Base-by-base conservation (phyloP, 1,284 basidiomycete genomes). In the Tylopilus orsonianus region DNA sequence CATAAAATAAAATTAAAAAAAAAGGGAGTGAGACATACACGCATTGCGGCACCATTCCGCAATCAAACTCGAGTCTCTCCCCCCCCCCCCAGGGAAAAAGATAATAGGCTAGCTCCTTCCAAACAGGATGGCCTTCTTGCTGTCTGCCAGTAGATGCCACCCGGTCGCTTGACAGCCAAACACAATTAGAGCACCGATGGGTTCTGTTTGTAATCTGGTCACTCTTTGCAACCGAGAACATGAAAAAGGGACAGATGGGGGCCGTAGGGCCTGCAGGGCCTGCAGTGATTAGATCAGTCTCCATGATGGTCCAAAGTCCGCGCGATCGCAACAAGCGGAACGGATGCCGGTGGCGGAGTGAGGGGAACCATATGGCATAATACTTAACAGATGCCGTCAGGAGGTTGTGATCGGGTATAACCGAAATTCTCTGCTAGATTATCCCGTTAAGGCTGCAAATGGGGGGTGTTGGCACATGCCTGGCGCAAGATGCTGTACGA, bases 331-430 rank as follows among this genome's bases (percentile, higher is more conserved):
- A 48, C 48, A 46, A 50, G 48, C 62, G 61, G 60, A 41, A 62
- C 61, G 63, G 62, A 64, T 56, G 60, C 68, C 67, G 69, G 56
- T 58, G 65, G 50, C 65, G 53, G 55, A 55, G 58, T 56, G 55
- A 56, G 57, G 51, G 40, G 58, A 43, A 52, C 65, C 69, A 69
- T 70, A 66, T 68, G 68, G 66, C 58, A 57, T 59, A 56, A 63
- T 60, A n/a, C n/a, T n/a, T n/a, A 58, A 59, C 58, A 57, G 59
- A 64, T 67, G 62, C 60, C 58, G 60, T 64, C 44, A 61, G 36
- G 47, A 52, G 38, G 32, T 44, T 41, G 33, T 59, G 62, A 53
- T 61, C 64, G 61, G 64, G 34, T 49, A 48, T 52, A 56, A 45
- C 60, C 62, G 58, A 60, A 20, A 16, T 26, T 44, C 46, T 46